Evolutionary conservation across 768 basidiomycete genomes (phyloP).

Genomic region (Termitomyces sp.): DNA sequence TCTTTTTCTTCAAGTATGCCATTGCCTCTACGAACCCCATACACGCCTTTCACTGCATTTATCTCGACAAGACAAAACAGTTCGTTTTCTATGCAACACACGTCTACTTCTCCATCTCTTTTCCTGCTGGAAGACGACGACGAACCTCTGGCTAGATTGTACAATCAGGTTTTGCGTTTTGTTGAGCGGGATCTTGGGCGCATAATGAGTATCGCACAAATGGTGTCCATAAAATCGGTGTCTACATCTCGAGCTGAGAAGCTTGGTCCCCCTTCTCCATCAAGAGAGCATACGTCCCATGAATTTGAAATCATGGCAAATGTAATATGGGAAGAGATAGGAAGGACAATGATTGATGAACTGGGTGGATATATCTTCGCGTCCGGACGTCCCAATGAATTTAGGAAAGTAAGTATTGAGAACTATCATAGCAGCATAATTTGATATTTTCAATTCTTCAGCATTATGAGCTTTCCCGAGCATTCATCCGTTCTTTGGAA

Average conservation of each 20-base stretch:
- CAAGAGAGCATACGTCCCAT: slow-evolving; percentile 4
- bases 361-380: slow-evolving; percentile 81
- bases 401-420: slow-evolving; percentile 61
- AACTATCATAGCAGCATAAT: too few relatives aligned
- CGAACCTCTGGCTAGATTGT: slow-evolving; percentile 68
- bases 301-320: slow-evolving; percentile 82
- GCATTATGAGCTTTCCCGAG: slow-evolving; percentile 82
- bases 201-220: slow-evolving; percentile 76
- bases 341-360: slow-evolving; percentile 75
- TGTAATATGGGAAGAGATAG: slow-evolving; percentile 86
- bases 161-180: slow-evolving; percentile 78
- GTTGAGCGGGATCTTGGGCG: slow-evolving; percentile 67
- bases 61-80: slow-evolving; percentile 34
- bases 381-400: slow-evolving; percentile 86
- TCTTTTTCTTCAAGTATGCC: slow-evolving; percentile 20
- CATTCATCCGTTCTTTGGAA: slow-evolving; percentile 80
- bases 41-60: slow-evolving; percentile 48
- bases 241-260: slow-evolving; percentile 16
- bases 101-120: slow-evolving; percentile 27
- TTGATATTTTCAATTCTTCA: slow-evolving; percentile 21
- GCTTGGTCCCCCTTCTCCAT: background rate
- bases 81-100: slow-evolving; percentile 19
- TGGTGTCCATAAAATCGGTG: slow-evolving; percentile 45
- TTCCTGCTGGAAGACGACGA: slow-evolving; percentile 61
- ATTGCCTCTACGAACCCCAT: slow-evolving; percentile 38